Evolutionary conservation across 805 yeast species (phyloP).

Genomic region (Sugiyamaella lignohabitans): DNA sequence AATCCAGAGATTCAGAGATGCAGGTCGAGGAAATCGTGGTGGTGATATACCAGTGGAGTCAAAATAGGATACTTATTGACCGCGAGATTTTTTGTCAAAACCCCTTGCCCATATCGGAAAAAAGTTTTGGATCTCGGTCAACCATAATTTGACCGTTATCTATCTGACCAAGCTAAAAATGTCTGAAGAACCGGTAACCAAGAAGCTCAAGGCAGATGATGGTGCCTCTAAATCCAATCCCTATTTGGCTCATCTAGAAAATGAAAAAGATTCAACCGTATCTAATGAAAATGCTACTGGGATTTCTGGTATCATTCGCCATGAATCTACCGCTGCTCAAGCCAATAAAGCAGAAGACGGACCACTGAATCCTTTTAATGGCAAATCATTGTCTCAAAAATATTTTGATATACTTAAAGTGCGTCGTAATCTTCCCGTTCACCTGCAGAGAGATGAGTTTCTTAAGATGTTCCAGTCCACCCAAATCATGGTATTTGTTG

Average conservation of each 20-base stretch:
- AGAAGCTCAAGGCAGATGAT: slow-evolving; percentile 13
- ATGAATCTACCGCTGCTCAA: slow-evolving; percentile 30
- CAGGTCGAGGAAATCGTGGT: no score
- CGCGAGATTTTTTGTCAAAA: no score
- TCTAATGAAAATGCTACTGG: slow-evolving; percentile 3
- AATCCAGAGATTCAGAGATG: no score
- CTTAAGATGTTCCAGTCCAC: slow-evolving; percentile 73
- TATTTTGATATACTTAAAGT: slow-evolving; percentile 72
- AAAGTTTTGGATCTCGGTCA: no score
- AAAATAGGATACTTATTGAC: no score
- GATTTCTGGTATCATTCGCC: slow-evolving; percentile 17
- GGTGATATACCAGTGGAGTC: no score
- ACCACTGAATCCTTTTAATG: slow-evolving; percentile 72
- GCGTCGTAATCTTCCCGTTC: slow-evolving; percentile 88
- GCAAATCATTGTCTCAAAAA: slow-evolving; percentile 49
- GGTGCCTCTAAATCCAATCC: slow-evolving; percentile 21
- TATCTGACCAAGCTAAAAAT: no score
- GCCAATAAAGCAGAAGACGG: slow-evolving; percentile 39
- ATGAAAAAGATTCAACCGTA: slow-evolving; percentile 5
- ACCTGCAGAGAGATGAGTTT: slow-evolving; percentile 86
- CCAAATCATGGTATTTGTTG: slow-evolving; percentile 96
- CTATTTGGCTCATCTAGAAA: slow-evolving; percentile 29
- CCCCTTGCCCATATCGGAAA: no score
- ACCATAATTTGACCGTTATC: no score
- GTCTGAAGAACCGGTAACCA: slow-evolving; percentile 14